Evolutionary conservation across 176 grass and related monocot species (phyloP), one percentile per base, ranked within the genome.

Genomic region (Carex parvula): DNA sequence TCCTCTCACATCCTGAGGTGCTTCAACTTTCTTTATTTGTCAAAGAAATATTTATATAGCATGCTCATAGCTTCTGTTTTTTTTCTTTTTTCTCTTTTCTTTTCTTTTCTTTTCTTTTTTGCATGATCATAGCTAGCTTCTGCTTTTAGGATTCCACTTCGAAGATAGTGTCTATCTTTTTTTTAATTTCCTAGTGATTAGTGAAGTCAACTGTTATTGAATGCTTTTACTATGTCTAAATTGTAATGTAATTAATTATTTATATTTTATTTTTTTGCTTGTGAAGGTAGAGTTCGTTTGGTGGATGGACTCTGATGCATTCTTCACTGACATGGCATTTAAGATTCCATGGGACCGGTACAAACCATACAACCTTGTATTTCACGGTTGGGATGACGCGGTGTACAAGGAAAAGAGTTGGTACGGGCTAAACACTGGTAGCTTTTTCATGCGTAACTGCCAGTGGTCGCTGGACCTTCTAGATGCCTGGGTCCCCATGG

Each of bases 291-390:
- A 97, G 87, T 89, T 93, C 35, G 12, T 97, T 64, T 97, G 94
- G 94, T 97, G 94, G 94, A 91, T 94, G 90, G 94, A 97, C 85
- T 90, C 91, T 30, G 94, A 97, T 75, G 94, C 89, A 8, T 79
- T 92, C 83, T 97, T 94, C 84, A 97, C 92, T 24, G 94, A 97
- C 88, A 91, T 97, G 92, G 71, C 68, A 24, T 97, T 92, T 87
- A 92, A 97, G 87, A 86, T 87, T 32, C 94, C 92, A 35, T 88
- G 92, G 84, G 84, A 84, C 30, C 84, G 84, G 57, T 97, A 97
- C 85, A 85, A 60, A 53, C 26, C 9, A 17, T 76, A 97, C 90
- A 94, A 97, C 75, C 94, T 97, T 3, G 88, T 97, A 50, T 80
- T 97, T 84, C 94, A 92, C 59, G 94, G 94, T 37, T 97, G 87